Base-by-base conservation (phyloP, 768 basidiomycete genomes). In the Tricholoma flavovirens region DNA sequence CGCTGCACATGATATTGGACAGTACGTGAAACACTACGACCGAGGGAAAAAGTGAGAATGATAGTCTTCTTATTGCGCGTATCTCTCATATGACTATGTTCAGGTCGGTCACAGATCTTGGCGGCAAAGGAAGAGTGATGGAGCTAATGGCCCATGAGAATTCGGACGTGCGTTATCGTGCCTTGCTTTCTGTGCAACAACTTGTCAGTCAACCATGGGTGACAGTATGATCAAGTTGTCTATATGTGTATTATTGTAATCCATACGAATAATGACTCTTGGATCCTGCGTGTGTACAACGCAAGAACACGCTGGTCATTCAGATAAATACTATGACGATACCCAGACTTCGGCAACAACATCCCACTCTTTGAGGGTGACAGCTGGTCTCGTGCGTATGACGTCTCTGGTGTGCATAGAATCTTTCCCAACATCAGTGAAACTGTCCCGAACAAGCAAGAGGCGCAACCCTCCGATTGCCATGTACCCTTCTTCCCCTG, bases 11-110 rank as follows among this genome's bases (percentile, higher is more conserved):
- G 97, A 99, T 69, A 70, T 98, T 15, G 96, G 94, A 3, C 90
- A 95, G 67, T 98, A 94, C 66, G 88, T 98, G 58, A 94, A 90
- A 67, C 87, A 91, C 69, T 89, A 83, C 59, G 94, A 98, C 56
- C 80, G 85, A 51, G 95, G 94, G 21, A 96, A 96, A 77, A 93
- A 86, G 96, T 97, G 62, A 59, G 87, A 67, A 2, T 30, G 29
- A 19, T 45, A 38, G 21, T 3, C 8, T 51, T 45, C 8, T 35
- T 30, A n/a, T 48, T 15, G 26, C 30, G 45, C 52, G 21, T 49
- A 30, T 38, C 14, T 24, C 56, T 60, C 40, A 51, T 52, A 9
- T 53, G 50, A 43, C 17, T 55, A 51, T 21, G 40, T n/a, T 29
- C 35, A 64, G 93, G 66, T 73, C 84, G 35, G 79, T 98, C 48